Percentiles rank a stretch among this genome's conserved stretches.
phyloP scores from a whole-genome alignment of 768 basidiomycete genomes.

The Boletus sensibilis region DNA sequence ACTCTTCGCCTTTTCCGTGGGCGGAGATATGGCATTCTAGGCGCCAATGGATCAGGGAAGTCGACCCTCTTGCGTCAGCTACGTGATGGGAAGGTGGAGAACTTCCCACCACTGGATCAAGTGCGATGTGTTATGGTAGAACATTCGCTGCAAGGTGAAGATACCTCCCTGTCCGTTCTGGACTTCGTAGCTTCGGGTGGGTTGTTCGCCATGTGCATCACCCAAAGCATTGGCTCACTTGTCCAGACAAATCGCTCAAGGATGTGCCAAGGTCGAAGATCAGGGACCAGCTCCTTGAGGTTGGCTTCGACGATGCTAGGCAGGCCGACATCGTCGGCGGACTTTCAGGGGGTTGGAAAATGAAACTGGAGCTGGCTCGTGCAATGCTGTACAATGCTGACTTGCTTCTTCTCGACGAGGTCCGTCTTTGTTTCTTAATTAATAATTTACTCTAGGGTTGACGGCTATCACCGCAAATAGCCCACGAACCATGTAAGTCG shows the following conservation, averaged over 20 bases:
- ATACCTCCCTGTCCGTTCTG: conserved; percentile 74
- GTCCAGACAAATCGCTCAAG: conserved; percentile 65
- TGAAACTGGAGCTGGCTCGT: conserved; percentile 94
- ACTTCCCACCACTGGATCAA: conserved; percentile 87
- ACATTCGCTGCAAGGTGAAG: conserved; percentile 93
- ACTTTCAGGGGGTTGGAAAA: conserved; percentile 98
- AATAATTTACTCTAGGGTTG: conserved; percentile 18
- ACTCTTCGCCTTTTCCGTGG: conserved; percentile 86
- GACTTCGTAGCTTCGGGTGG: conserved; percentile 88
- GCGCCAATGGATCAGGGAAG: conserved; percentile 95
- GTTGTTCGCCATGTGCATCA: conserved; percentile 22
- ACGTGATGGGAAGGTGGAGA: conserved; percentile 92
- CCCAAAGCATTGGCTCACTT: conserved; percentile 1
- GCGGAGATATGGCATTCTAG: conserved; percentile 91
- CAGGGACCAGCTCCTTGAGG: conserved; percentile 74
- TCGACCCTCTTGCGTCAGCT: conserved; percentile 95
- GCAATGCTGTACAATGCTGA: conserved; percentile 97
- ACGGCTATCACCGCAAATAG: conserved; percentile 40
- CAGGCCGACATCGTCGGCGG: conserved; percentile 86
- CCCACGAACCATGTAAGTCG: conserved; percentile 85
- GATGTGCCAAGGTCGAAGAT: conserved; percentile 68
- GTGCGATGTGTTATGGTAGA: conserved; percentile 95
- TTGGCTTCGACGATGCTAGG: conserved; percentile 86
- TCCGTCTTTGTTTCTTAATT: conserved; percentile 32
- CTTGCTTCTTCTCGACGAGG: conserved; percentile 82